phyloP scores from a whole-genome alignment of 2,329 filamentous ascomycete species.

The Phyllosticta citriasiana region DNA sequence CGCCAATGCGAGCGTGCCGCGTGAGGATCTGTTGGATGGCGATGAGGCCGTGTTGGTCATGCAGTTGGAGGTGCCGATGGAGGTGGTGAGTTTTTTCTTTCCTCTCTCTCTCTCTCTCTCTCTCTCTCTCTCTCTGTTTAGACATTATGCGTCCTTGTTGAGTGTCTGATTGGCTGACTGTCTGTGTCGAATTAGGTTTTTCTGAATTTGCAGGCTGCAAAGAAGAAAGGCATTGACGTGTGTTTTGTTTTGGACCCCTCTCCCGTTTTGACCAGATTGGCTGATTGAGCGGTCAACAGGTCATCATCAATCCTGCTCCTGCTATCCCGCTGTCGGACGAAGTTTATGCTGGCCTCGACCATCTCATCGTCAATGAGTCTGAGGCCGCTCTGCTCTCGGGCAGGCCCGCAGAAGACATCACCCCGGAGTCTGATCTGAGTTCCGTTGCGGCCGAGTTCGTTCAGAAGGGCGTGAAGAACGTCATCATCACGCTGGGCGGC shows the following conservation, averaged over 20 bases:
- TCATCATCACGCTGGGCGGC: slow-evolving; percentile 76
- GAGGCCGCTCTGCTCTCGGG: slow-evolving; percentile 68
- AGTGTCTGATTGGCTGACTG: not conserved
- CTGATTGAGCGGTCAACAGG: slow-evolving; percentile 21
- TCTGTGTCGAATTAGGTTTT: not conserved
- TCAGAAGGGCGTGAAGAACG: slow-evolving; percentile 57
- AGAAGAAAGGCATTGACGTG: slow-evolving; percentile 14
- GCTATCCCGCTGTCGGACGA: slow-evolving; percentile 58
- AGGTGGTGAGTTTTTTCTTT: slow-evolving; percentile 20
- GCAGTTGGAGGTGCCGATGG: slow-evolving; percentile 38
- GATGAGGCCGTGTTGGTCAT: slow-evolving; percentile 35
- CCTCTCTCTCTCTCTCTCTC: not conserved
- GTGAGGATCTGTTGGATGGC: slow-evolving; percentile 27
- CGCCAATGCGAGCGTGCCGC: slow-evolving; percentile 34
- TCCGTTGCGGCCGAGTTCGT: slow-evolving; percentile 53
- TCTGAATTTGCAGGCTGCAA: slow-evolving; percentile 1
- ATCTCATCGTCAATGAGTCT: slow-evolving; percentile 84
- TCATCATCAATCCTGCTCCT: slow-evolving; percentile 74
- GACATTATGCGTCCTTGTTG: not conserved
- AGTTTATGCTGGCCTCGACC: slow-evolving; percentile 58
- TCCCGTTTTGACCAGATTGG: not conserved
- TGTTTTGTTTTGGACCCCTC: not conserved
- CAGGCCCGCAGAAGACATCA: slow-evolving; percentile 21
- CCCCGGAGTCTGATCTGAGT: slow-evolving; percentile 25
- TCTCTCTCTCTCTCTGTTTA: not conserved